Conservation (phyloP, 1,284 basidiomycete species). For the Sphaerobolus stellatus region DNA sequence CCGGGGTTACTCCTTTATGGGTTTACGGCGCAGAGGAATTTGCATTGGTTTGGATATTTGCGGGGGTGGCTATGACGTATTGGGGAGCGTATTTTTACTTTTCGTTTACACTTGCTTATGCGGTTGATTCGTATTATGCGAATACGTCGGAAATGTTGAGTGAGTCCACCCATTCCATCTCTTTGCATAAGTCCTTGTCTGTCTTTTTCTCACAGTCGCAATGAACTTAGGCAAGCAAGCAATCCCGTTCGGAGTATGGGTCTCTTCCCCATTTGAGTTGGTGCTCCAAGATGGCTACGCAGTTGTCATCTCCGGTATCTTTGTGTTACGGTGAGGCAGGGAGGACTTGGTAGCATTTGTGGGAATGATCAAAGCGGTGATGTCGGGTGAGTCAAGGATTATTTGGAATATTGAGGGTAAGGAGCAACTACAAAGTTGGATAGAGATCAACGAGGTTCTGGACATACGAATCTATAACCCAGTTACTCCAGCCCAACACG, state of each 20-base stretch:
- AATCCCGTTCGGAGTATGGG: constrained; percentile 13
- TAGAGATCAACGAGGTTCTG: too few relatives aligned
- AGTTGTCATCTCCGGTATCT: constrained; percentile 11
- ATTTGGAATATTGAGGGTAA: too few relatives aligned
- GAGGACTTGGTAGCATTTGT: too few relatives aligned
- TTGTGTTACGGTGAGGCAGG: too few relatives aligned
- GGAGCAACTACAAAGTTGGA: too few relatives aligned
- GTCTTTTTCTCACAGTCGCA: background rate
- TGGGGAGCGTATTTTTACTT: constrained; percentile 19
- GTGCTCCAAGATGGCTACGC: constrained; percentile 12
- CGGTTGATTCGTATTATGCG: constrained; percentile 25
- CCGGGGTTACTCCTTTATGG: constrained; percentile 24
- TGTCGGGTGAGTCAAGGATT: too few relatives aligned
- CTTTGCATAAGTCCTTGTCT: background rate
- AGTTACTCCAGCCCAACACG: too few relatives aligned
- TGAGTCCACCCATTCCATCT: constrained; percentile 4
- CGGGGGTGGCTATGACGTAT: constrained; percentile 19
- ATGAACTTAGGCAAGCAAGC: constrained; percentile 2
- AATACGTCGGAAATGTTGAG: constrained; percentile 21
- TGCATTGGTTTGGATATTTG: constrained; percentile 10
- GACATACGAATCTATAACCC: too few relatives aligned
- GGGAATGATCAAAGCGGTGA: too few relatives aligned
- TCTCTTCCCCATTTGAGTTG: constrained; percentile 8
- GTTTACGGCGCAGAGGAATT: constrained; percentile 23
- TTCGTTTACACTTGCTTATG: constrained; percentile 23